Conservation (phyloP, 2,329 filamentous ascomycete species). For the Thermothelomyces thermophilus region DNA sequence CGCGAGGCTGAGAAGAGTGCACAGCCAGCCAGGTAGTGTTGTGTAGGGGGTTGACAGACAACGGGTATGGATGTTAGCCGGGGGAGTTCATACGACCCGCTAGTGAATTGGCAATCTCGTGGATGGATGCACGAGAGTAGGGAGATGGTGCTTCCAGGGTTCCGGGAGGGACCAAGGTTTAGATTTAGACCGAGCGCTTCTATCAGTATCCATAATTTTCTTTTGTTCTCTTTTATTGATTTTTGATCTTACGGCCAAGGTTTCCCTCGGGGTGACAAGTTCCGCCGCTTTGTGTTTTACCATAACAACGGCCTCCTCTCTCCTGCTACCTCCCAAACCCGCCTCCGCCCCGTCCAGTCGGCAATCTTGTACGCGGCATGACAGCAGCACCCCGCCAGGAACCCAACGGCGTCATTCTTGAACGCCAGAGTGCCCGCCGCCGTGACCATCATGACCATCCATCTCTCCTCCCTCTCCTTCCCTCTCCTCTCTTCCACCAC, state of each 20-base stretch:
- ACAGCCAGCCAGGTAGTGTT: conserved; percentile 24
- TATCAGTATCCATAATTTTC: not conserved
- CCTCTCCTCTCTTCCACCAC: conserved; percentile 29
- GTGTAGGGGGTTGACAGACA: conserved; percentile 19
- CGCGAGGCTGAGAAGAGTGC: not conserved
- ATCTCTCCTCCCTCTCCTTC: conserved; percentile 62
- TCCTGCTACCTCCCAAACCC: not conserved
- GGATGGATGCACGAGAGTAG: too few species aligned
- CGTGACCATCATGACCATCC: conserved; percentile 87
- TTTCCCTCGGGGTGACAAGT: too few species aligned
- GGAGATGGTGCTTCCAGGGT: too few species aligned
- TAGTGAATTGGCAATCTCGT: too few species aligned
- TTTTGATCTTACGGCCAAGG: too few species aligned
- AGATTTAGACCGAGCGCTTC: too few species aligned
- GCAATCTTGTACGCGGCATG: conserved; percentile 57
- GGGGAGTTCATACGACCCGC: too few species aligned
- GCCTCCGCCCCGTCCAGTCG: conserved; percentile 32
- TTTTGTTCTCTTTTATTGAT: too few species aligned
- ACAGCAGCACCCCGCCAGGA: conserved; percentile 73
- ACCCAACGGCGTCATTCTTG: conserved; percentile 84
- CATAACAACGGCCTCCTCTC: conserved; percentile 9
- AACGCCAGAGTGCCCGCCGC: conserved; percentile 77
- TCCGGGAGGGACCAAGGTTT: too few species aligned
- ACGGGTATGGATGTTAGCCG: too few species aligned
- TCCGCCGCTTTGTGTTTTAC: too few species aligned